A percentile compares a stretch with the other conserved stretches of the same genome.
These are phyloP conservation scores for Salinomyces thailandicus DNA, from an alignment of 2,329 filamentous ascomycete genomes.

Conservation along the genomic window DNA sequence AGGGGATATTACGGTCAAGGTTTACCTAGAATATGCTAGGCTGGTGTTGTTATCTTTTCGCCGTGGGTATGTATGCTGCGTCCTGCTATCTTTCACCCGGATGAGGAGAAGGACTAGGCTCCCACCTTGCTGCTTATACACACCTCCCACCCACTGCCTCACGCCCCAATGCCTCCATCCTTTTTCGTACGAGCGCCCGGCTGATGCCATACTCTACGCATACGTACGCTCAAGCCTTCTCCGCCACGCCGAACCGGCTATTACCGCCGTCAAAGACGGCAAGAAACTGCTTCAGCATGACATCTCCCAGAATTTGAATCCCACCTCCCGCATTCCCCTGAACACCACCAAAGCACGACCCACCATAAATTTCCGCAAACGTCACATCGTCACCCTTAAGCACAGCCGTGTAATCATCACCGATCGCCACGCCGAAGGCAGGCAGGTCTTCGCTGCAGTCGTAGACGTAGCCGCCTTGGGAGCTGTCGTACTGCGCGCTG, in stretches of 20 bases:
- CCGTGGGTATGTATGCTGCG: too few species aligned
- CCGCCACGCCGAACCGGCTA: conserved; percentile 43
- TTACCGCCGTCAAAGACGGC: conserved; percentile 49
- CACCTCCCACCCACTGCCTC: too few species aligned
- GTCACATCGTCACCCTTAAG: conserved; percentile 35
- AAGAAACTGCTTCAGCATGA: conserved; percentile 50
- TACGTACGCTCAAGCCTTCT: conserved; percentile 22
- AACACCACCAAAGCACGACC: conserved; percentile 57
- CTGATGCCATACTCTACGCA: too few species aligned
- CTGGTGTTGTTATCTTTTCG: too few species aligned
- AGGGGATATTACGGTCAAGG: too few species aligned
- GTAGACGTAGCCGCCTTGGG: conserved; percentile 35
- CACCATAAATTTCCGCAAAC: conserved; percentile 42
- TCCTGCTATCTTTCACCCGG: too few species aligned
- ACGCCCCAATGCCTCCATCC: too few species aligned
- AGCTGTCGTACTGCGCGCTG: conserved; percentile 27
- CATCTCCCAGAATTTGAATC: conserved; percentile 54
- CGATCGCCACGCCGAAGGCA: conserved; percentile 44
- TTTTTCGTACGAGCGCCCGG: too few species aligned
- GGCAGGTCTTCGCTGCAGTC: conserved; percentile 33
- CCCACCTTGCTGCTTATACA: too few species aligned
- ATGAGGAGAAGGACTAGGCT: too few species aligned
- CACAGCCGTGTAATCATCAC: conserved; percentile 35
- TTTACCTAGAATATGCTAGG: too few species aligned
- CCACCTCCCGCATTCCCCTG: conserved; percentile 45